phyloP scores from a whole-genome alignment of 306 rosid genomes.

The Styphnolobium japonicum region DNA sequence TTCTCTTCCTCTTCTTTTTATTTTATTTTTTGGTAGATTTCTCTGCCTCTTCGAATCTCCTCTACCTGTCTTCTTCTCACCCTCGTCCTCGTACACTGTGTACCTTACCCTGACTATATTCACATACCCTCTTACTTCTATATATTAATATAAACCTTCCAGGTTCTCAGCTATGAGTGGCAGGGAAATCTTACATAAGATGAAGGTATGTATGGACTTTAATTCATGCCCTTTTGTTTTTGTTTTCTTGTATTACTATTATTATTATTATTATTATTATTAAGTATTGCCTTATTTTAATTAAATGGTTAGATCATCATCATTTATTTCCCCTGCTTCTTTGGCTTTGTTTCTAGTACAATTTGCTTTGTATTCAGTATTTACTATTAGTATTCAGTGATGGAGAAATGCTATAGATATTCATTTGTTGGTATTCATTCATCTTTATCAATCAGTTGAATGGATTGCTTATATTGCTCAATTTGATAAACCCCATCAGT shows the following conservation, averaged over 20 bases:
- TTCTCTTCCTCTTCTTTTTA: background rate
- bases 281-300: background rate
- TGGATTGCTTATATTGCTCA: background rate
- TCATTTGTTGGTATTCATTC: background rate
- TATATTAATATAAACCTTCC: conserved; percentile 9
- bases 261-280: too few relatives aligned
- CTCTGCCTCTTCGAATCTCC: background rate
- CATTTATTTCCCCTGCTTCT: background rate
- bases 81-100: conserved; percentile 24
- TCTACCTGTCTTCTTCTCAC: background rate
- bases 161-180: conserved; percentile 47
- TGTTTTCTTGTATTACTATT: background rate
- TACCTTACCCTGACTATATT: background rate
- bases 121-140: background rate
- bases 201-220: conserved; percentile 67
- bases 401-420: background rate
- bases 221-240: background rate
- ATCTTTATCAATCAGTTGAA: background rate
- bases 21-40: too few relatives aligned
- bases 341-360: background rate
- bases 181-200: conserved; percentile 71
- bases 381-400: too few relatives aligned
- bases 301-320: background rate
- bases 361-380: background rate
- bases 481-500: background rate